Evolutionary conservation across 495 filamentous ascomycete species (phyloP).

Genomic region (Talaromyces proteolyticus): DNA sequence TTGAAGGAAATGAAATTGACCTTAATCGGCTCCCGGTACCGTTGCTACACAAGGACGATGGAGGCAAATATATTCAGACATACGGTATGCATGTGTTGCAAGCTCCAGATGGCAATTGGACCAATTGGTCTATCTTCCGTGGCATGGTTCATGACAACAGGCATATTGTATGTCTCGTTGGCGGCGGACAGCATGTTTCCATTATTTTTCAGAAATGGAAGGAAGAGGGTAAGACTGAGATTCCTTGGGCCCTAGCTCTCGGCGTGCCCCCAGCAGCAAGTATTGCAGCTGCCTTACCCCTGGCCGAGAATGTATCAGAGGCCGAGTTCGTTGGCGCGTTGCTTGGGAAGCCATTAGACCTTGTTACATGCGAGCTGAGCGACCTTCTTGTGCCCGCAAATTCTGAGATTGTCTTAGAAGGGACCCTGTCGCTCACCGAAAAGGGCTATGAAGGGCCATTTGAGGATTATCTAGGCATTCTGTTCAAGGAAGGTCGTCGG

Average conservation of each 20-base stretch:
- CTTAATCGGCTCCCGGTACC: conserved; percentile 28
- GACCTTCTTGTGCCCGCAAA: conserved; percentile 30
- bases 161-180: conserved; percentile 24
- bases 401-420: conserved; percentile 34
- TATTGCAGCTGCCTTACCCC: conserved; percentile 33
- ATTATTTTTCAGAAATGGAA: conserved; percentile 33
- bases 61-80: conserved; percentile 35
- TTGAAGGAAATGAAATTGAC: conserved; percentile 27
- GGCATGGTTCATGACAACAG: conserved; percentile 30
- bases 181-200: conserved; percentile 26
- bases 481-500: conserved; percentile 26
- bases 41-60: conserved; percentile 24
- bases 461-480: conserved; percentile 30
- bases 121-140: conserved; percentile 38
- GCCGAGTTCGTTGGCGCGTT: conserved; percentile 32
- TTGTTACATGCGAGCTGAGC: conserved; percentile 37
- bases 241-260: conserved; percentile 29
- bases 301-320: conserved; percentile 29
- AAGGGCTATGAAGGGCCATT: conserved; percentile 28
- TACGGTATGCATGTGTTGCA: conserved; percentile 33
- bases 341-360: conserved; percentile 25
- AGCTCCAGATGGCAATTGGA: conserved; percentile 30
- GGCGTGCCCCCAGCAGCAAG: conserved; percentile 35
- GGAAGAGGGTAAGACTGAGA: conserved; percentile 24
- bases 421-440: conserved; percentile 28